These are phyloP conservation scores for Paecilomyces fulvus DNA, from an alignment of 2,329 filamentous ascomycete species.

Conservation along the genomic window DNA sequence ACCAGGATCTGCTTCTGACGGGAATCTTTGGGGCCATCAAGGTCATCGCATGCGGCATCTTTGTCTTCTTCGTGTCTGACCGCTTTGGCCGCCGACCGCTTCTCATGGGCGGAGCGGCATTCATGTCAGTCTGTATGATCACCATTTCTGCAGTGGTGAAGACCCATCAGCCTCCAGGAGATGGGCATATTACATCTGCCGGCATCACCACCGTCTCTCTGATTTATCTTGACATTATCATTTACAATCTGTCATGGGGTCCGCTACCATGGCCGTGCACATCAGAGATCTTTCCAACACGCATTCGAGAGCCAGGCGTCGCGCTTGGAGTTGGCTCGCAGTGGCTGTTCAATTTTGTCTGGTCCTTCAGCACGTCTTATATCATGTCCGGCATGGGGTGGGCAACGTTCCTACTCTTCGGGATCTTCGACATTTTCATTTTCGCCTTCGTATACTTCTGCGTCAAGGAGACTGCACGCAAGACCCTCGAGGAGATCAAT, in stretches of 20 bases:
- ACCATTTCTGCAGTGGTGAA: constrained; percentile 41
- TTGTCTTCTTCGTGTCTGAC: constrained; percentile 48
- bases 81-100: constrained; percentile 44
- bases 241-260: constrained; percentile 35
- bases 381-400: constrained; percentile 40
- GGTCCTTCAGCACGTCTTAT: constrained; percentile 33
- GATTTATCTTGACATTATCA: constrained; percentile 48
- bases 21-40: constrained; percentile 49
- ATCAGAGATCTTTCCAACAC: constrained; percentile 30
- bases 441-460: constrained; percentile 45
- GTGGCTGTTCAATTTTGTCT: constrained; percentile 35
- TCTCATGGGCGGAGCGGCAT: constrained; percentile 40
- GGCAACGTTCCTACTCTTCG: constrained; percentile 39
- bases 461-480: constrained; percentile 47
- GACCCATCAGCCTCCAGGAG: constrained; percentile 23
- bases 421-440: constrained; percentile 37
- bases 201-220: constrained; percentile 45
- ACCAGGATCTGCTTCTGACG: constrained; percentile 41
- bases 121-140: constrained; percentile 39
- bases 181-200: constrained; percentile 34
- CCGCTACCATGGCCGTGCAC: constrained; percentile 32
- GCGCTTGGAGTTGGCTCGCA: constrained; percentile 31
- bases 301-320: constrained; percentile 32
- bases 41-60: constrained; percentile 41
- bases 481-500: constrained; percentile 49